Evolutionary conservation across 768 basidiomycete genomes (phyloP), one percentile per base, ranked within the genome.

Genomic region (Daedaleopsis nitida): DNA sequence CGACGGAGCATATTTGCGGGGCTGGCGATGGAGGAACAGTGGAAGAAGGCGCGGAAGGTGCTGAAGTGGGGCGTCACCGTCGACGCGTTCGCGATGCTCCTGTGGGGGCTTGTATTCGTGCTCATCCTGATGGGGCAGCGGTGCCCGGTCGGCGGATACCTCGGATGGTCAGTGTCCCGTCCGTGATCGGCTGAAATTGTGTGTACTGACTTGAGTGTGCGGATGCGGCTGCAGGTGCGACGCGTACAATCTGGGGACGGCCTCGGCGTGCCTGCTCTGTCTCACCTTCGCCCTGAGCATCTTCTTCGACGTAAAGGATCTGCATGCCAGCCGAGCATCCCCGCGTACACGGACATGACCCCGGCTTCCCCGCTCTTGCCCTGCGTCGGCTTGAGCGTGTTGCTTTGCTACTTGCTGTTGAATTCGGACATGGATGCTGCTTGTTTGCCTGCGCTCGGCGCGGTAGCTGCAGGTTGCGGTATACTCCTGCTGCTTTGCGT

Each of bases 301-400:
- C 19, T 89, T 86, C 70, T 88, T 88, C 69, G 85, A 83, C 59
- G 80, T 88, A 53, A 86, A 87, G 70, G 88, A 89, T 71, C 66
- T 89, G 37, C 76, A 81, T 63, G 76, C 79, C 21, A 88, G 86
- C 72, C 84, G 82, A 65, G 73, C 75, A 34, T 87, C 85, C 16
- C 88, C 87, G 60, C 80, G 88, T 75, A 88, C 86, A 65, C 78
- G 80, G 67, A 75, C 76, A 69, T 81, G 62, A 48, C 32, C 27
- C 37, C 43, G n/a, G 16, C 49, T 45, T 8, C 17, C 34, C 35
- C 27, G 19, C 12, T 43, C 19, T 44, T 32, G 27, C 27, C 27
- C 4, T 32, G 27, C 7, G 4, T 32, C 27, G 27, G 27, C 27
- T 32, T 32, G 27, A 32, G 27, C 27, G 27, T 32, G 27, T 7